Percentiles rank a stretch among this genome's conserved stretches.
Conservation (phyloP, 2,329 filamentous ascomycete genomes). For the Stachybotrys chlorohalonatus region DNA sequence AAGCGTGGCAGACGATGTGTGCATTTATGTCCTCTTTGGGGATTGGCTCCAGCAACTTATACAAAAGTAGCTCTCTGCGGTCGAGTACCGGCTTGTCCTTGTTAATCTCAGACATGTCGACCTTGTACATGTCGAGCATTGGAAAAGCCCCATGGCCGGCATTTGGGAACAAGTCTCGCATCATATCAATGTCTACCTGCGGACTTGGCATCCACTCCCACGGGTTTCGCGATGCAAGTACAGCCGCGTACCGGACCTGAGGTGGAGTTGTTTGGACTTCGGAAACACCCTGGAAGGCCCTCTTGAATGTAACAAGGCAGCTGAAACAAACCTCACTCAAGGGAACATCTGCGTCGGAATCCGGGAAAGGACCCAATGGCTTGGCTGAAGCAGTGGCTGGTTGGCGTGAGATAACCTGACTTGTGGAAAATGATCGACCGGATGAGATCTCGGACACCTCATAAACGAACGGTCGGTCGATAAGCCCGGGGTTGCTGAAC, state of each 20-base stretch:
- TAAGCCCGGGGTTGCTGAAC: slow-evolving; percentile 38
- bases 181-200: slow-evolving; percentile 33
- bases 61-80: slow-evolving; percentile 38
- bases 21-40: slow-evolving; percentile 28
- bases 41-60: slow-evolving; percentile 36
- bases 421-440: slow-evolving; percentile 39
- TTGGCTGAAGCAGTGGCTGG: slow-evolving; percentile 28
- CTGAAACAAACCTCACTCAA: slow-evolving; percentile 38
- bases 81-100: slow-evolving; percentile 29
- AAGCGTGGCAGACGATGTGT: slow-evolving; percentile 41
- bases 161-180: slow-evolving; percentile 25
- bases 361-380: slow-evolving; percentile 25
- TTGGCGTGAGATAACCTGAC: slow-evolving; percentile 40
- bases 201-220: slow-evolving; percentile 36
- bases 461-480: slow-evolving; percentile 45
- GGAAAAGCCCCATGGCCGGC: slow-evolving; percentile 36
- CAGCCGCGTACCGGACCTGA: slow-evolving; percentile 31
- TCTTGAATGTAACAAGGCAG: slow-evolving; percentile 44
- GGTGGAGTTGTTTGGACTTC: slow-evolving; percentile 26
- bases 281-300: slow-evolving; percentile 23
- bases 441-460: slow-evolving; percentile 33
- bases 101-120: slow-evolving; percentile 41
- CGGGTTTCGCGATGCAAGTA: slow-evolving; percentile 27
- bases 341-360: slow-evolving; percentile 26
- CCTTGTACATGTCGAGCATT: slow-evolving; percentile 43